Base-by-base conservation (phyloP, 2,329 filamentous ascomycete species). In the Fusarium verticillioides region DNA sequence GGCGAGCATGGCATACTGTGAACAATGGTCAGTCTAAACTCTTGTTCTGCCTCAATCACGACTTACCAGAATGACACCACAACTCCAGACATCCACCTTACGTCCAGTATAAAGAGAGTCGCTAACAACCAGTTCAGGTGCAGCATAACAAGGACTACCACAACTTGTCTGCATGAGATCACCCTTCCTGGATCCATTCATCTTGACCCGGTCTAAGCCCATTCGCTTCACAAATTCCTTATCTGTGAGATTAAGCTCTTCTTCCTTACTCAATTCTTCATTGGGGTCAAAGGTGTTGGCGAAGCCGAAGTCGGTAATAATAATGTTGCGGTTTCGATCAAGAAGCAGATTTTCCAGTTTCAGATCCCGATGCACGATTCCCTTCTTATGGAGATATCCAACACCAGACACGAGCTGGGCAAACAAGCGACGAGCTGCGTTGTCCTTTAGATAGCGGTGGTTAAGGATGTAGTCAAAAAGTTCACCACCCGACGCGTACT, bases 121-220 rank as follows among this genome's bases (percentile, higher is more conserved):
- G 81, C 95, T 98, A 70, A 99, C 96, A 19, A 99, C 96, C 60
- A 99, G 87, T 84, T 99, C 96, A 9, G 96, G 96, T 19, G 96
- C 96, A 54, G 96, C 96, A 82, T 99, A 99, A 80, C 96, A 99
- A 12, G 96, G 96, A 82, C 96, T 98, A 73, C 96, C 96, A 82
- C 96, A 99, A 82, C 96, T 98, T 16, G 96, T 99, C 84, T 98
- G 96, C 96, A 99, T 99, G 79, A 99, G 85, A 84, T 99, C 96
- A 42, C 96, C 96, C 78, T 95, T 91, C 69, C 96, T 89, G 78
- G 91, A 87, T 19, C 94, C 95, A 74, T 93, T 93, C 18, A 89
- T 82, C 77, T 94, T 91, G 43, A 93, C 83, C 77, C 91, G 92
- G 82, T 98, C 96, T 54, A 98, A 86, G n/a, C 94, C 93, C 84